These are phyloP conservation scores for Russula virescens DNA, from an alignment of 768 basidiomycete genomes.

Conservation along the genomic window DNA sequence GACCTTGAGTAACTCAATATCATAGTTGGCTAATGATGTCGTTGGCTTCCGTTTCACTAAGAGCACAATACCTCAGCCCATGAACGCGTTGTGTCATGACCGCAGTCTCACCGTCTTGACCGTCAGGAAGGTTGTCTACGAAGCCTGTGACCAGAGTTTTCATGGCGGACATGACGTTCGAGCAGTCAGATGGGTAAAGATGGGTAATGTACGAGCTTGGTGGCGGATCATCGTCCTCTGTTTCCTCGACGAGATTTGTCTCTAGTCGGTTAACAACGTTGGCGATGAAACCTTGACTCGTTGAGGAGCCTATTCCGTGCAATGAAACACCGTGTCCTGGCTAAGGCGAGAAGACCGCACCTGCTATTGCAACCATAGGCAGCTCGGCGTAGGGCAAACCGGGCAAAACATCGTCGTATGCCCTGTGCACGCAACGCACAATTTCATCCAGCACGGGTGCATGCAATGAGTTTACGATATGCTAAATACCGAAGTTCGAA, in stretches of 20 bases:
- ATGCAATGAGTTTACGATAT: slow-evolving; percentile 17
- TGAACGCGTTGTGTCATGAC: background rate
- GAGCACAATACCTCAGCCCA: slow-evolving; percentile 25
- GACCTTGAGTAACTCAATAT: slow-evolving; percentile 52
- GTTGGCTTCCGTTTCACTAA: slow-evolving; percentile 41
- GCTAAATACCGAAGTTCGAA: slow-evolving; percentile 4
- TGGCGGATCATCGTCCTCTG: slow-evolving; percentile 4
- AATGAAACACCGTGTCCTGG: background rate
- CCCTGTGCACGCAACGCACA: slow-evolving; percentile 18
- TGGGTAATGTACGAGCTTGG: slow-evolving; percentile 14
- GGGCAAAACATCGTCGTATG: slow-evolving; percentile 23
- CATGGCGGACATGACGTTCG: slow-evolving; percentile 23
- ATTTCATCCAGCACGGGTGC: slow-evolving; percentile 19
- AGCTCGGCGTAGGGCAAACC: slow-evolving; percentile 24
- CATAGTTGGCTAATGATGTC: slow-evolving; percentile 52
- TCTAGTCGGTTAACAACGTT: slow-evolving; percentile 15
- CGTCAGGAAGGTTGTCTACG: slow-evolving; percentile 19
- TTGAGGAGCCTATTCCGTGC: slow-evolving; percentile 13
- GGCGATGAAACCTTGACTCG: slow-evolving; percentile 14
- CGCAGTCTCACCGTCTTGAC: slow-evolving; percentile 18
- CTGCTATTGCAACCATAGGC: slow-evolving; percentile 21
- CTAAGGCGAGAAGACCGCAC: slow-evolving; percentile 2
- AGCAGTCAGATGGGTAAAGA: slow-evolving; percentile 22
- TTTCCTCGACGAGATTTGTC: background rate
- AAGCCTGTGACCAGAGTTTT: slow-evolving; percentile 23